phyloP scores from a whole-genome alignment of 2,329 filamentous ascomycete genomes.

The Elsinoe batatas region DNA sequence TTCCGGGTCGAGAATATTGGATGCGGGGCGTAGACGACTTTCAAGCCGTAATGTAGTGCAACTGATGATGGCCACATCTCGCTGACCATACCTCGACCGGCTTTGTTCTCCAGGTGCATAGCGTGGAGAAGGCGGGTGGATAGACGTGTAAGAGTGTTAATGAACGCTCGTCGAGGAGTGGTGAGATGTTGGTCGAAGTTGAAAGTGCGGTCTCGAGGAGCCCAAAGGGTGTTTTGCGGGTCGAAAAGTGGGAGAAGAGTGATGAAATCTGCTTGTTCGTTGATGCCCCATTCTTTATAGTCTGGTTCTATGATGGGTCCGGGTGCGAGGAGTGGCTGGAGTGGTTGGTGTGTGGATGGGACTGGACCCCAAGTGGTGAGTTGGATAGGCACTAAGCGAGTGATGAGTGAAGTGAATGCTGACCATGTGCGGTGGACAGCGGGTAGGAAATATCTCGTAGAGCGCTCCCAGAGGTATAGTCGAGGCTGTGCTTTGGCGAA shows the following conservation, averaged over 20 bases:
- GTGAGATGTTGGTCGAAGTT: conserved; percentile 36
- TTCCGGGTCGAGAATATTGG: conserved; percentile 47
- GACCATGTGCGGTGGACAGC: neutral
- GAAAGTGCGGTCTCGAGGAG: conserved; percentile 47
- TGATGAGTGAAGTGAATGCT: conserved; percentile 30
- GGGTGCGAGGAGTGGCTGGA: conserved; percentile 21
- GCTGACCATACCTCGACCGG: conserved; percentile 59
- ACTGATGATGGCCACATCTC: conserved; percentile 69
- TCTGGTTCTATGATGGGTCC: conserved; percentile 44
- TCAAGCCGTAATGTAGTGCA: conserved; percentile 66
- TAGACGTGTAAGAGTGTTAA: conserved; percentile 61
- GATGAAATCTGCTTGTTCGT: conserved; percentile 65
- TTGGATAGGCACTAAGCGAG: conserved; percentile 51
- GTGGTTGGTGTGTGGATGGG: conserved; percentile 22
- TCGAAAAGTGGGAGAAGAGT: conserved; percentile 71
- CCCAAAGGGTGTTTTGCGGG: conserved; percentile 60
- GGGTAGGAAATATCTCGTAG: neutral
- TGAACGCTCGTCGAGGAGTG: conserved; percentile 54
- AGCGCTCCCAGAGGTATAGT: conserved; percentile 46
- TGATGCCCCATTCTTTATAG: conserved; percentile 54
- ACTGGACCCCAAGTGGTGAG: conserved; percentile 43
- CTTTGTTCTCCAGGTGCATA: conserved; percentile 68
- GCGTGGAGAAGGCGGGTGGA: conserved; percentile 55
- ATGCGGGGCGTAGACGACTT: conserved; percentile 58
- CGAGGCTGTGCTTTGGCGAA: conserved; percentile 45